Evolutionary conservation across 1,139 yeast species (phyloP).

Genomic region (Diutina sp.): DNA sequence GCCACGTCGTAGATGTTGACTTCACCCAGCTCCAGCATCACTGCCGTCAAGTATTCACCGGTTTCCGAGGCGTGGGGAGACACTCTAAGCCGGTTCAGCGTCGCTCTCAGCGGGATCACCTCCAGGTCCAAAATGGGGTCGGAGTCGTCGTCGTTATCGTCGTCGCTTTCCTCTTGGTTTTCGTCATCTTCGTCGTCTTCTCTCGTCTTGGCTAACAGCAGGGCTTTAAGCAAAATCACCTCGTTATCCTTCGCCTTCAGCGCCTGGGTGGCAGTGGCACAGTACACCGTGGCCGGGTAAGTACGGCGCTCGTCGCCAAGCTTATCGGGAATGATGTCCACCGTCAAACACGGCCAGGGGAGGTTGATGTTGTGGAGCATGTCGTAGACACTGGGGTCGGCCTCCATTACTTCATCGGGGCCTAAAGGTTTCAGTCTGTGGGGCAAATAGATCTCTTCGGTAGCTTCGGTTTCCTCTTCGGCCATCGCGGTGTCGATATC

Average conservation of each 20-base stretch:
- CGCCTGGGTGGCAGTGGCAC: constrained; percentile 94
- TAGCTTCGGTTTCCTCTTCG: constrained; percentile 12
- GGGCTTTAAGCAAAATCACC: constrained; percentile 68
- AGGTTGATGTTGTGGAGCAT: constrained; percentile 90
- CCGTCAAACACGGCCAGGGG: constrained; percentile 95
- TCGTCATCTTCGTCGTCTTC: constrained; percentile 68
- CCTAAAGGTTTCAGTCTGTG: constrained; percentile 84
- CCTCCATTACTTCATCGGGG: constrained; percentile 91
- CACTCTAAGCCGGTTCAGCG: constrained; percentile 83
- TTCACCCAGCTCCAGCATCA: constrained; percentile 86
- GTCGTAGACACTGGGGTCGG: constrained; percentile 91
- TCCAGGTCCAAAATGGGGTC: constrained; percentile 89
- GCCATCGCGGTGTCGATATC: constrained; percentile 22
- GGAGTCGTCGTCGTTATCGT: constrained; percentile 22
- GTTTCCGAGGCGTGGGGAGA: constrained; percentile 68
- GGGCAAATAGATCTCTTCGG: constrained; percentile 50
- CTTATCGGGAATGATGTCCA: constrained; percentile 78
- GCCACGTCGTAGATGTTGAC: constrained; percentile 73
- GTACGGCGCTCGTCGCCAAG: constrained; percentile 81
- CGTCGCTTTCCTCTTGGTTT: constrained; percentile 50
- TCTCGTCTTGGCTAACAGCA: constrained; percentile 73
- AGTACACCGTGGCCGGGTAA: constrained; percentile 78
- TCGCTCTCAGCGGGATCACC: constrained; percentile 58
- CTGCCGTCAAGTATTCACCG: constrained; percentile 78
- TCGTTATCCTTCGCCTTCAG: constrained; percentile 78